These are phyloP conservation scores for Pilatotrama ljubarskyi DNA, from an alignment of 768 basidiomycete species.

Conservation along the genomic window DNA sequence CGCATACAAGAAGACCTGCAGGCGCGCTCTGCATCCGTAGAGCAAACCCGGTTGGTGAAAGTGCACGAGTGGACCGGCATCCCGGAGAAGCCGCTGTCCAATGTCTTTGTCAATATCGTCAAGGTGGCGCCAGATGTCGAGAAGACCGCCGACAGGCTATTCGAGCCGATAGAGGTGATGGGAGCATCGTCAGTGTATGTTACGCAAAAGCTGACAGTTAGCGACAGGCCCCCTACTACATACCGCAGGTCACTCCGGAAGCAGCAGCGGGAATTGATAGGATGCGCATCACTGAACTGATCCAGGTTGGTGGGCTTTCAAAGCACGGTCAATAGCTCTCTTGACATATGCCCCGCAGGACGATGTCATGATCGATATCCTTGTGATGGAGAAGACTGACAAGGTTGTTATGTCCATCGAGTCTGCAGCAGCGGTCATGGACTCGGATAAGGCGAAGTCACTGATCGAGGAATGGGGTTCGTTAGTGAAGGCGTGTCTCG, in stretches of 20 bases:
- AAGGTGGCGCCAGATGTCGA: conserved; percentile 34
- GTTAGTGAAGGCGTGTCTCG: conserved; percentile 9
- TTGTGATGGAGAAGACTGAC: conserved; percentile 10
- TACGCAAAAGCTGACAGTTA: neutral
- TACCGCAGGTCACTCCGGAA: conserved; percentile 27
- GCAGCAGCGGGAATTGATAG: conserved; percentile 11
- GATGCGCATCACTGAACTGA: conserved; percentile 26
- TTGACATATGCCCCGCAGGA: conserved; percentile 26
- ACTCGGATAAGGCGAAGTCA: conserved; percentile 1
- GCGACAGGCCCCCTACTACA: conserved; percentile 37
- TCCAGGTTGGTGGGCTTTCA: conserved; percentile 25
- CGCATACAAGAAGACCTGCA: conserved; percentile 38
- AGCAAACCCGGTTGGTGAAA: conserved; percentile 40
- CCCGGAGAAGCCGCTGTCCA: conserved; percentile 37
- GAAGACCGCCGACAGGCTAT: conserved; percentile 17
- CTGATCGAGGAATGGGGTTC: conserved; percentile 13
- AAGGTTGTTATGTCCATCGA: conserved; percentile 21
- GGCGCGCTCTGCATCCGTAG: conserved; percentile 39
- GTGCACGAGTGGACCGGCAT: conserved; percentile 41
- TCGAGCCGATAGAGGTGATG: conserved; percentile 39
- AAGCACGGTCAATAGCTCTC: neutral
- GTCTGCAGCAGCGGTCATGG: neutral
- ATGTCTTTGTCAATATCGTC: conserved; percentile 47
- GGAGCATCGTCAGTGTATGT: neutral
- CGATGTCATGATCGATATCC: conserved; percentile 37